These are phyloP conservation scores for Neonectria faginata DNA, from an alignment of 2,329 filamentous ascomycete genomes.

Conservation along the genomic window DNA sequence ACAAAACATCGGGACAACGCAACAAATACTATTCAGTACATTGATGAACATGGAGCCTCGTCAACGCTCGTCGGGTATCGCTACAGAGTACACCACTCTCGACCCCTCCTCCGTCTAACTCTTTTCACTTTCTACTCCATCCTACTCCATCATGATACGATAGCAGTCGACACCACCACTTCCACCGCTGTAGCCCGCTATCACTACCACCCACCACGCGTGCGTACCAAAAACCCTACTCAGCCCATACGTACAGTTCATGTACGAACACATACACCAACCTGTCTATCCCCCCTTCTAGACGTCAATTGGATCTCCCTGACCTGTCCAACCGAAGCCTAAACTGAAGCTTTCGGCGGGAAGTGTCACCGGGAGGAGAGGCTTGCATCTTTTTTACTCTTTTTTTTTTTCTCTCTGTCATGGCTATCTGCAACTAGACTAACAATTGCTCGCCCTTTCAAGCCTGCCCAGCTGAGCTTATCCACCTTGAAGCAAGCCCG, in stretches of 20 bases:
- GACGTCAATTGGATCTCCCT: conserved; percentile 20
- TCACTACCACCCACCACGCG: conserved; percentile 27
- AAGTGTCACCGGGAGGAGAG: conserved; percentile 4
- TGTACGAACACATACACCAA: conserved; percentile 33
- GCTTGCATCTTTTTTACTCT: neutral
- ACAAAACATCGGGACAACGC: conserved; percentile 19
- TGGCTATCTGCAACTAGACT: neutral
- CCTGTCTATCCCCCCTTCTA: conserved; percentile 20
- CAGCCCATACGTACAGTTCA: conserved; percentile 44
- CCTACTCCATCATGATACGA: conserved; percentile 17
- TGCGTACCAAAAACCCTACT: conserved; percentile 28
- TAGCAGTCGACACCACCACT: conserved; percentile 13
- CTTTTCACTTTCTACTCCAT: neutral
- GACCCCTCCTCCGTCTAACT: neutral
- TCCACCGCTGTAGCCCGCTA: conserved; percentile 14
- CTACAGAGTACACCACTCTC: neutral
- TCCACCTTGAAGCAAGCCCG: conserved; percentile 24
- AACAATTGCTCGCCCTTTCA: neutral
- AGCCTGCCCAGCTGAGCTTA: conserved; percentile 39
- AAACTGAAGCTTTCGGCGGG: conserved; percentile 36
- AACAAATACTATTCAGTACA: neutral
- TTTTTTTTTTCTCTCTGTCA: neutral
- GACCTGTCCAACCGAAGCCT: conserved; percentile 19
- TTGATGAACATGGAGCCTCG: neutral
- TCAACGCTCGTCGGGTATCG: neutral